Evolutionary conservation across 495 filamentous ascomycete species (phyloP), one percentile per base, ranked within the genome.

Genomic region (Penicillium canariense): DNA sequence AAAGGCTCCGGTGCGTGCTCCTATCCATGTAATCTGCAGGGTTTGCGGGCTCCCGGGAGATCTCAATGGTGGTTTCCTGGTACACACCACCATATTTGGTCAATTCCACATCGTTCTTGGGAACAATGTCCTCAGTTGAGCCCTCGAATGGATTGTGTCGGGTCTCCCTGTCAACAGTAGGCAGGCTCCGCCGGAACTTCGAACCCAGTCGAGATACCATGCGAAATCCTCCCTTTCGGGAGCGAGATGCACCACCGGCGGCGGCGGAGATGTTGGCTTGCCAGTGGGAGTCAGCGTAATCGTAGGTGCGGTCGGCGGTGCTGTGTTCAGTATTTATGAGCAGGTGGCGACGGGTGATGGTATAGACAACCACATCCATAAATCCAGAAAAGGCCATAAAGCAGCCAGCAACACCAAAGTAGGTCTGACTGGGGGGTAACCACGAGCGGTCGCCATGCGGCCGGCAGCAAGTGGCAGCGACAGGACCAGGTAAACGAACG

Each of bases 361-460:
- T 80, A 68, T 89, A 92, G 0, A 90, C 72, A 2, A 85, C 58
- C 12, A 86, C 86, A 66, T 91, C 88, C 30, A 90, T 70, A 72
- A 82, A 81, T 32, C 87, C 88, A 56, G 86, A 88, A 34, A 80
- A 77, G 1, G 85, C 81, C 66, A 89, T 87, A 54, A 90, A 74
- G 0, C 80, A 79, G 9, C 87, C 88, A 2, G 87, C 87, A 4
- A 82, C 68, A 66, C 79, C 83, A 68, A 87, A 88, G 61, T 85
- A 88, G 0, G 66, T 61, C 25, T 60, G 58, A 43, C 85, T 76
- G 4, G 81, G 77, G 1, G 84, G 4, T 75, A 43, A 35, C 68
- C 74, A 6, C 81, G 80, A 0, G 81, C 77, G 12, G 77, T 77
- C 14, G 79, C 74, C 71, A 90, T 84, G 58, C 87, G 84, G 9